These are phyloP conservation scores for Metarhizium album DNA, from an alignment of 2,329 filamentous ascomycete species.

Conservation along the genomic window DNA sequence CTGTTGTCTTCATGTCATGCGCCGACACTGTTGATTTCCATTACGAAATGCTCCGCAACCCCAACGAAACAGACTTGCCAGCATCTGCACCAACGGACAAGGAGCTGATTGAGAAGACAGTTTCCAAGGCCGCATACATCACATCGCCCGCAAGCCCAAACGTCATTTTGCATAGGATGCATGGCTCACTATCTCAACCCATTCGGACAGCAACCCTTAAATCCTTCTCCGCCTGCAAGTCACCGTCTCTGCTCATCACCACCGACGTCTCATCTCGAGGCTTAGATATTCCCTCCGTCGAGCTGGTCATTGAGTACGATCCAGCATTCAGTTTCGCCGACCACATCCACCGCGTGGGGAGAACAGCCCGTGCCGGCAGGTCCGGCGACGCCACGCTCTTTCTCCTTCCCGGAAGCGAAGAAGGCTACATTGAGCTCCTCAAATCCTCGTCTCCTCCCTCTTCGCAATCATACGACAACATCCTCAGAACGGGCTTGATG, in stretches of 20 bases:
- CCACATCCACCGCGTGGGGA: slow-evolving; percentile 87
- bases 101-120: slow-evolving; percentile 42
- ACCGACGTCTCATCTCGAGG: slow-evolving; percentile 94
- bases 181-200: slow-evolving; percentile 82
- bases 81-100: slow-evolving; percentile 20
- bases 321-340: slow-evolving; percentile 89
- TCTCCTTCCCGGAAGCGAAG: slow-evolving; percentile 81
- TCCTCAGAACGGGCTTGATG: slow-evolving; percentile 56
- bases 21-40: slow-evolving; percentile 97
- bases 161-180: slow-evolving; percentile 74
- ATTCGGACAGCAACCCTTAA: slow-evolving; percentile 78
- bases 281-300: slow-evolving; percentile 88
- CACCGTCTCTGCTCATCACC: slow-evolving; percentile 76
- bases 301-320: slow-evolving; percentile 92
- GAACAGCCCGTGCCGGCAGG: slow-evolving; percentile 85
- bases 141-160: slow-evolving; percentile 62
- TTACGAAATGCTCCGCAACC: slow-evolving; percentile 63
- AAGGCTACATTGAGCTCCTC: slow-evolving; percentile 75
- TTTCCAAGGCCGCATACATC: slow-evolving; percentile 59
- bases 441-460: slow-evolving; percentile 37
- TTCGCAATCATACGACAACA: slow-evolving; percentile 40
- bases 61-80: slow-evolving; percentile 18
- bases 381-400: slow-evolving; percentile 82
- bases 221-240: slow-evolving; percentile 62
- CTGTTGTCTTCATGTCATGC: slow-evolving; percentile 92